These are phyloP conservation scores for Cymbopogon citratus DNA, from an alignment of 176 grass and related monocot species.

Conservation along the genomic window DNA sequence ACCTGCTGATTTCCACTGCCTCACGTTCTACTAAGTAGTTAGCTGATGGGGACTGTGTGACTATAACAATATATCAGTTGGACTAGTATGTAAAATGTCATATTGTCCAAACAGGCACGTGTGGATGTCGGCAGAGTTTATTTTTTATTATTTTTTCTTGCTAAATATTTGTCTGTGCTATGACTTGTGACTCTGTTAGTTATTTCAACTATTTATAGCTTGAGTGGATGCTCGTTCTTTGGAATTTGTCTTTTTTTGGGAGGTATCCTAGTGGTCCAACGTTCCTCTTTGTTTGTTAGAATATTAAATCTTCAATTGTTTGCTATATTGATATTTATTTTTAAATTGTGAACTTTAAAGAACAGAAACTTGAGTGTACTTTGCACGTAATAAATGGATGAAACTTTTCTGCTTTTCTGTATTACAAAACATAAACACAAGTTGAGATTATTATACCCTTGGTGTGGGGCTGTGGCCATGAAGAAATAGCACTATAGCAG, in stretches of 20 bases:
- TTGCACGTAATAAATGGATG: background rate
- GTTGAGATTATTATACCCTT: constrained; percentile 8
- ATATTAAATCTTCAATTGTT: background rate
- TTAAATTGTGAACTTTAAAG: background rate
- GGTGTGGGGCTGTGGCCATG: background rate
- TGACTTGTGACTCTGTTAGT: constrained; percentile 13
- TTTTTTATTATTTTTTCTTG: background rate
- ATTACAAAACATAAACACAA: background rate
- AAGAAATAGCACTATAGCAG: background rate
- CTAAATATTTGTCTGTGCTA: background rate
- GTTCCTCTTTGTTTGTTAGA: constrained; percentile 2
- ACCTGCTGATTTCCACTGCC: constrained; percentile 1
- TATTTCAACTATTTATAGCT: background rate
- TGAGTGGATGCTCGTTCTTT: background rate
- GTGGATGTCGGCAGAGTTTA: background rate
- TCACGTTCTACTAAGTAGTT: background rate
- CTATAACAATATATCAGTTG: background rate
- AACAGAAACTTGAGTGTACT: constrained; percentile 3
- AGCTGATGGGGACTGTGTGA: constrained; percentile 7
- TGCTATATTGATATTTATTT: background rate
- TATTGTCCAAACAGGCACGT: constrained; percentile 15
- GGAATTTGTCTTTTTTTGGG: background rate
- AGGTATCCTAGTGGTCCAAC: constrained; percentile 4
- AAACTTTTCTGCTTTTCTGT: background rate
- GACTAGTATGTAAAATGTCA: background rate